Percentiles rank a stretch among this genome's conserved stretches.
These are phyloP conservation scores for Marasmius sp. DNA, from an alignment of 1,284 basidiomycete genomes.

Conservation along the genomic window DNA sequence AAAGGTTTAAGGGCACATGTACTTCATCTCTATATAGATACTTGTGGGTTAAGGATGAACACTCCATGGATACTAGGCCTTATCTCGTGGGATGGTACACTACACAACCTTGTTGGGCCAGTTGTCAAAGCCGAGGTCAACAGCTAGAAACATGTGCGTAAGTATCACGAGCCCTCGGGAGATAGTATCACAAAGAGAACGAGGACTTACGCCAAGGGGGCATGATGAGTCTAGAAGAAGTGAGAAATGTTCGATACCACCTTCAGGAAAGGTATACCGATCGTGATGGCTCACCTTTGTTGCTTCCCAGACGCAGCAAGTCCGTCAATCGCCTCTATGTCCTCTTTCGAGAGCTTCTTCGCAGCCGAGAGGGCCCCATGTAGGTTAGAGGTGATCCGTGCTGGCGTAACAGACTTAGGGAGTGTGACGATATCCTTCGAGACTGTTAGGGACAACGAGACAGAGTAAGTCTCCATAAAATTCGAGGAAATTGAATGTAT, in stretches of 20 bases:
- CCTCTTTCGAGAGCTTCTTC: slow-evolving; percentile 54
- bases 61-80: neutral
- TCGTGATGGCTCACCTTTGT: slow-evolving; percentile 39
- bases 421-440: slow-evolving; percentile 66
- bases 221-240: slow-evolving; percentile 45
- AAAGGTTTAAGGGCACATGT: no score
- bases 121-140: slow-evolving; percentile 70
- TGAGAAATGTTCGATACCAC: neutral
- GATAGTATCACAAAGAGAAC: slow-evolving; percentile 6
- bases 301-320: slow-evolving; percentile 74
- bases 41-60: neutral
- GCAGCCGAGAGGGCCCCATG: slow-evolving; percentile 49
- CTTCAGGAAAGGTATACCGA: slow-evolving; percentile 11
- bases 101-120: slow-evolving; percentile 38
- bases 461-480: neutral
- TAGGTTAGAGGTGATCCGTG: slow-evolving; percentile 73
- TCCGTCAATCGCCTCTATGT: slow-evolving; percentile 63
- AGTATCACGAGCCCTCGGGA: neutral
- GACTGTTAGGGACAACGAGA: slow-evolving; percentile 37
- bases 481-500: slow-evolving; percentile 2
- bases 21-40: no score
- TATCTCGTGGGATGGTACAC: neutral
- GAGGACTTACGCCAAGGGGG: slow-evolving; percentile 65
- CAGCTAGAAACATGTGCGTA: slow-evolving; percentile 34
- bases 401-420: slow-evolving; percentile 76